Evolutionary conservation across 129 eudicot species (phyloP), one percentile per base, ranked within the genome.

Genomic region (Gnaphalium uliginosum): DNA sequence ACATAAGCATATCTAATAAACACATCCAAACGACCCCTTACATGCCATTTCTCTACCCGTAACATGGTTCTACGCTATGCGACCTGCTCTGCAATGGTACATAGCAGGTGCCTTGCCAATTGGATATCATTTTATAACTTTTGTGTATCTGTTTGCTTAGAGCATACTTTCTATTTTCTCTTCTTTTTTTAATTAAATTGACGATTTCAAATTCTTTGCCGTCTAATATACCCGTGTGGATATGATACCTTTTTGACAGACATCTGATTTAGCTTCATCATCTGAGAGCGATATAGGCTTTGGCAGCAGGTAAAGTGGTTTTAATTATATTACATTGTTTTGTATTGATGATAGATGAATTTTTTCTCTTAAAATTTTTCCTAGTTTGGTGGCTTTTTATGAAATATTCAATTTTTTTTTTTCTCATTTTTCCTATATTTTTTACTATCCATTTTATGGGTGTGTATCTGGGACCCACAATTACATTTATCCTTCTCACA

Each of bases 221-320:
- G 71, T 79, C 37, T 65, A 24, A 54, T 57, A 35, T 71, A 62
- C 51, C 57, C 17, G 68, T 22, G 30, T 82, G 48, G 41, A 26
- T 41, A 25, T 71, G 73, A 78, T 72, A 39, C 29, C 66, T 54
- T 54, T 85, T 39, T 83, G 76, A 69, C 88, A 94, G 98, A 77
- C 93, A 73, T 90, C 82, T 71, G 89, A 87, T 78, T 81, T 92
- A 22, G 82, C 89, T 81, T 88, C 97, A 65, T 88, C 93, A 39
- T 90, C 97, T 41, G 88, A 87, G 59, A 81, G 77, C 77, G 93
- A 86, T 76, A 35, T 60, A 59, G 89, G 88, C 78, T 39, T 65
- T 73, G 75, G 48, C 76, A 51, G 62, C 87, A 90, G 98, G 98
- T 94, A 87, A 66, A 69, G 33, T 19, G 6, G 25, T 66, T 46